phyloP scores from a whole-genome alignment of 495 filamentous ascomycete species.

The Echria macrotheca region DNA sequence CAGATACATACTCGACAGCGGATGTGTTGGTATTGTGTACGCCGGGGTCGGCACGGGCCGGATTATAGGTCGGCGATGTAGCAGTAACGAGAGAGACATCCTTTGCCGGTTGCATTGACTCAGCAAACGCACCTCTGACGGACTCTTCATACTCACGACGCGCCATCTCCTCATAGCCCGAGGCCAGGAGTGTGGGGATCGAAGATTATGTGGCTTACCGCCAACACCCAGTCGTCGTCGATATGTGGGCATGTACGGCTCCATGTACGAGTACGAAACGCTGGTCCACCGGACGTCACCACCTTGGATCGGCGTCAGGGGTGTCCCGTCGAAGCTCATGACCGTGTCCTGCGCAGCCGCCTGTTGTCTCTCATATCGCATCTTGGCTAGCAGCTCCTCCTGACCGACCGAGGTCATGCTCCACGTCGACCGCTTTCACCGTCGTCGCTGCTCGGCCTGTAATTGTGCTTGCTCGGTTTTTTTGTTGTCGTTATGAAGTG shows the following conservation, averaged over 20 bases:
- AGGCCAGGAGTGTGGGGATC: no score
- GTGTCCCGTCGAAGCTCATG: constrained; percentile 45
- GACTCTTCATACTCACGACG: constrained; percentile 46
- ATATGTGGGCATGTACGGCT: constrained; percentile 71
- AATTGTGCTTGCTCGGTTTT: no score
- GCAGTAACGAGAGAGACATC: constrained; percentile 36
- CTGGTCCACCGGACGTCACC: constrained; percentile 45
- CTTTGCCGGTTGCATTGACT: constrained; percentile 31
- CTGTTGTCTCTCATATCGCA: constrained; percentile 47
- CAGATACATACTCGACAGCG: no score
- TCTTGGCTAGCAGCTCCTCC: constrained; percentile 45
- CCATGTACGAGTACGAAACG: constrained; percentile 29
- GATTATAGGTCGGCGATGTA: constrained; percentile 43
- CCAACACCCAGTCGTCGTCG: no score
- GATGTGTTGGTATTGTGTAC: no score
- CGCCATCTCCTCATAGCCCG: constrained; percentile 57
- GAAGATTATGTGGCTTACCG: no score
- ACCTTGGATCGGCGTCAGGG: constrained; percentile 46
- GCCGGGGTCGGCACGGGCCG: constrained; percentile 58
- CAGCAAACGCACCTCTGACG: constrained; percentile 29
- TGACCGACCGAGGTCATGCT: constrained; percentile 44
- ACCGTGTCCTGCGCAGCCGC: constrained; percentile 24
- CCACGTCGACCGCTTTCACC: constrained; percentile 40
- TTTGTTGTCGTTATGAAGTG: no score
- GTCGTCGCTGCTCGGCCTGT: no score